These are phyloP conservation scores for Hansenula anomala DNA, from an alignment of 1,139 yeast genomes.

Conservation along the genomic window DNA sequence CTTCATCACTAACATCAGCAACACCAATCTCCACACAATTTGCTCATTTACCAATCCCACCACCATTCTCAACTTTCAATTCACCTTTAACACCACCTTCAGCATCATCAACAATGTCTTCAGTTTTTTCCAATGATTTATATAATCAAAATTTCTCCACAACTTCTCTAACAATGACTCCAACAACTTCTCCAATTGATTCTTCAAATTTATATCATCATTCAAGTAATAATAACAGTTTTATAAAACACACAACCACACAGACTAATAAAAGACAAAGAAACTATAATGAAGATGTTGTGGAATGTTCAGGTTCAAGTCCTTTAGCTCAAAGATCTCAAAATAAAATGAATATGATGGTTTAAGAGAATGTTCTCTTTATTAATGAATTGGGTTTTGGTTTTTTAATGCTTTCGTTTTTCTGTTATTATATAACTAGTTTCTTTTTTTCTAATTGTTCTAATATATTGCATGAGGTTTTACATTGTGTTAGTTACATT, in stretches of 20 bases:
- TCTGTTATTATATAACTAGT: too few relatives aligned
- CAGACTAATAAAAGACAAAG: conserved; percentile 11
- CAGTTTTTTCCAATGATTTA: conserved; percentile 16
- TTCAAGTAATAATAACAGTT: conserved; percentile 2
- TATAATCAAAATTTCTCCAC: conserved; percentile 16
- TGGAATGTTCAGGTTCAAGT: conserved; percentile 7
- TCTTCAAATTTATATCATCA: conserved; percentile 3
- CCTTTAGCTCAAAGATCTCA: conserved; percentile 21
- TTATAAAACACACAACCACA: background rate
- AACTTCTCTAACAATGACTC: too few relatives aligned
- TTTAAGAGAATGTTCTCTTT: too few relatives aligned
- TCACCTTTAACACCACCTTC: conserved; percentile 20
- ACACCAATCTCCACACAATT: too few relatives aligned
- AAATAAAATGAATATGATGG: conserved; percentile 16
- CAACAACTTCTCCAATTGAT: conserved; percentile 21
- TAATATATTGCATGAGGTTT: too few relatives aligned
- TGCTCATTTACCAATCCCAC: conserved; percentile 2
- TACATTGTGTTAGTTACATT: background rate
- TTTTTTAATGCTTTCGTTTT: background rate
- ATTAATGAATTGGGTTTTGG: too few relatives aligned
- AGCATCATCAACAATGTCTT: conserved; percentile 21
- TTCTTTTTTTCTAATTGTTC: too few relatives aligned
- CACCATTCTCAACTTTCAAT: conserved; percentile 1
- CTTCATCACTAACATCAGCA: conserved; percentile 3
- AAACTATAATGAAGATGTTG: conserved; percentile 5